These are phyloP conservation scores for Suillus subluteus DNA, from an alignment of 768 basidiomycete genomes.

Conservation along the genomic window DNA sequence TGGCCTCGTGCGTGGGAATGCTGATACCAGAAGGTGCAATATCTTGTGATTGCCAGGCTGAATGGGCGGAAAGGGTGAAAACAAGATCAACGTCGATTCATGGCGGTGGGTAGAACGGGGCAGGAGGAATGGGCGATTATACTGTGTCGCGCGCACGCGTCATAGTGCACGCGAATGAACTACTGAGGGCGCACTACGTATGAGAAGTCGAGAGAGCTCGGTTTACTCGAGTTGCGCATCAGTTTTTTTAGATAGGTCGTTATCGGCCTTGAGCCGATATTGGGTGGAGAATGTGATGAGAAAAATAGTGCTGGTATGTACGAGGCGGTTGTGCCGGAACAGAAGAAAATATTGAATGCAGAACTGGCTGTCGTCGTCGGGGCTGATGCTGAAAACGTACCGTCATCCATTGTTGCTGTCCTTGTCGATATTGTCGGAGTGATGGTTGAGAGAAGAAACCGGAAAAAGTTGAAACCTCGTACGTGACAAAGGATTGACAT, in stretches of 20 bases:
- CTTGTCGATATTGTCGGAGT: constrained; percentile 29
- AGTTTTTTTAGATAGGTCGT: constrained; percentile 7
- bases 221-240: constrained; percentile 12
- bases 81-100: constrained; percentile 48
- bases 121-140: constrained; percentile 22
- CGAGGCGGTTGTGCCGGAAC: constrained; percentile 37
- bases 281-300: constrained; percentile 15
- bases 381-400: constrained; percentile 84
- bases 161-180: constrained; percentile 14
- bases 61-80: constrained; percentile 40
- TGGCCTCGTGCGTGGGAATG: constrained; percentile 59
- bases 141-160: constrained; percentile 17
- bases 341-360: constrained; percentile 46
- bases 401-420: constrained; percentile 60
- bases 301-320: constrained; percentile 36
- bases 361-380: constrained; percentile 62
- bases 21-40: constrained; percentile 76
- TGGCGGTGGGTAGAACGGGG: constrained; percentile 37
- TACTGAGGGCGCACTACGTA: constrained; percentile 16
- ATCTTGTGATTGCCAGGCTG: constrained; percentile 87
- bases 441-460: constrained; percentile 24
- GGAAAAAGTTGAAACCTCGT: constrained; percentile 8
- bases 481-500: constrained; percentile 5
- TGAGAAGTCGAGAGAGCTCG: constrained; percentile 17
- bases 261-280: constrained; percentile 36